These are phyloP conservation scores for Isatis tinctoria DNA, from an alignment of 345 rosid species.

Conservation along the genomic window DNA sequence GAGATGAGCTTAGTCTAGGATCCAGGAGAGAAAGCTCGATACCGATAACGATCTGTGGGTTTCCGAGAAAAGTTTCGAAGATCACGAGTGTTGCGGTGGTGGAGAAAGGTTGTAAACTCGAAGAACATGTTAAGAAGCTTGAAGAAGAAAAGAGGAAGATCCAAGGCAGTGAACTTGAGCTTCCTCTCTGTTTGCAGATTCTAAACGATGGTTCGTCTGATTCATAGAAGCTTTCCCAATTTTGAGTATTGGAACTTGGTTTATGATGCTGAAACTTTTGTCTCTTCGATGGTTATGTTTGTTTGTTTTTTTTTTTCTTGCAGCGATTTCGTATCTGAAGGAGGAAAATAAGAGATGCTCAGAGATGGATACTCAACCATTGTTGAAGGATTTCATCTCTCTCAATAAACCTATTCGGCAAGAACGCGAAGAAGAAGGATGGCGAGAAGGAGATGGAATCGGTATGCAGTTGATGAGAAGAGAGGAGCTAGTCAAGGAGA, in stretches of 20 bases:
- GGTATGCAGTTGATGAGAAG: neutral
- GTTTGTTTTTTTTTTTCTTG: slow-evolving; percentile 7
- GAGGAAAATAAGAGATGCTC: slow-evolving; percentile 42
- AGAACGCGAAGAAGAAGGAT: neutral
- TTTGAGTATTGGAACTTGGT: neutral
- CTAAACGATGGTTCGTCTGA: slow-evolving; percentile 61
- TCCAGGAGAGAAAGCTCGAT: slow-evolving; percentile 4
- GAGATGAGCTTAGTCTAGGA: slow-evolving; percentile 82
- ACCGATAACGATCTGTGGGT: slow-evolving; percentile 51
- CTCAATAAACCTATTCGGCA: slow-evolving; percentile 36
- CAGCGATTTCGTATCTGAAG: slow-evolving; percentile 63
- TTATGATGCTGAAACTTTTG: slow-evolving; percentile 1
- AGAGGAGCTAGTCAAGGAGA: slow-evolving; percentile 36
- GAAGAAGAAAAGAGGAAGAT: slow-evolving; percentile 81
- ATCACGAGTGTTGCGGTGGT: slow-evolving; percentile 32
- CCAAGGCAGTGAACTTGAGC: slow-evolving; percentile 73
- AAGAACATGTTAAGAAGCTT: slow-evolving; percentile 50
- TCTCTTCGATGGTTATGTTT: neutral
- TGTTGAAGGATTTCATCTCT: slow-evolving; percentile 72
- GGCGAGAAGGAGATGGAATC: slow-evolving; percentile 19
- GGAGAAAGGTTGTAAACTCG: slow-evolving; percentile 38
- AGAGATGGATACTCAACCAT: slow-evolving; percentile 45
- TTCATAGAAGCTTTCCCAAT: neutral
- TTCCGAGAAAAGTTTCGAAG: slow-evolving; percentile 44
- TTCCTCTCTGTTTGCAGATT: slow-evolving; percentile 79